These are phyloP conservation scores for Nemania sp. DNA, from an alignment of 2,329 filamentous ascomycete species.

Conservation along the genomic window DNA sequence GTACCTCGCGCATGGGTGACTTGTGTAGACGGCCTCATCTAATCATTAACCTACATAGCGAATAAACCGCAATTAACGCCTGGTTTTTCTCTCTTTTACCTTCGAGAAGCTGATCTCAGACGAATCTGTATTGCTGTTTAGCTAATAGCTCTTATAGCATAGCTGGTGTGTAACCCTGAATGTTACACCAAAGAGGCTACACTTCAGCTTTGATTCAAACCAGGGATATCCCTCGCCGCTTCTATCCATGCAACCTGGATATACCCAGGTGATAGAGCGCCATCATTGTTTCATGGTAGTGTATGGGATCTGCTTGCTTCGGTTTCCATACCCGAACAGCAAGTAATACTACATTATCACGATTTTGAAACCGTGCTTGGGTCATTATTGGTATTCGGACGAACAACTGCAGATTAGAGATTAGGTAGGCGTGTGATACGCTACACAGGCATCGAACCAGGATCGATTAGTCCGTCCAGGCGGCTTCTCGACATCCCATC, in stretches of 20 bases:
- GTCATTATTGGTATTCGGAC: neutral
- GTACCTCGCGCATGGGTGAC: neutral
- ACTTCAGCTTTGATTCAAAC: no score
- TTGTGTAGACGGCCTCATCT: neutral
- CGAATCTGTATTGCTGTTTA: neutral
- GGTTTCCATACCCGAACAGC: no score
- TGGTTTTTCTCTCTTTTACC: neutral
- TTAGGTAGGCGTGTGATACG: neutral
- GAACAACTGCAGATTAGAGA: neutral
- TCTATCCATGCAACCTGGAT: no score
- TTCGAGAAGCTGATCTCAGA: neutral
- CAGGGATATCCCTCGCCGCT: constrained; percentile 16
- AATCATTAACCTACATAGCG: neutral
- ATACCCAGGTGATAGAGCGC: neutral
- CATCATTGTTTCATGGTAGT: constrained; percentile 8
- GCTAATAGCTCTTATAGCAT: neutral
- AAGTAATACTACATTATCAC: neutral
- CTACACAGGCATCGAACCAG: no score
- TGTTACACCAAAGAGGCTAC: no score
- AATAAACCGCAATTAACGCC: neutral
- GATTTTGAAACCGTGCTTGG: neutral
- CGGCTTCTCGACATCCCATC: no score
- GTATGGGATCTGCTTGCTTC: constrained; percentile 9
- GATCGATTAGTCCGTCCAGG: no score
- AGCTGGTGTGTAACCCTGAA: neutral